A percentile compares a stretch with the other conserved stretches of the same genome.
Conservation (phyloP, 2,329 filamentous ascomycete species). For the Colletotrichum abscissum region DNA sequence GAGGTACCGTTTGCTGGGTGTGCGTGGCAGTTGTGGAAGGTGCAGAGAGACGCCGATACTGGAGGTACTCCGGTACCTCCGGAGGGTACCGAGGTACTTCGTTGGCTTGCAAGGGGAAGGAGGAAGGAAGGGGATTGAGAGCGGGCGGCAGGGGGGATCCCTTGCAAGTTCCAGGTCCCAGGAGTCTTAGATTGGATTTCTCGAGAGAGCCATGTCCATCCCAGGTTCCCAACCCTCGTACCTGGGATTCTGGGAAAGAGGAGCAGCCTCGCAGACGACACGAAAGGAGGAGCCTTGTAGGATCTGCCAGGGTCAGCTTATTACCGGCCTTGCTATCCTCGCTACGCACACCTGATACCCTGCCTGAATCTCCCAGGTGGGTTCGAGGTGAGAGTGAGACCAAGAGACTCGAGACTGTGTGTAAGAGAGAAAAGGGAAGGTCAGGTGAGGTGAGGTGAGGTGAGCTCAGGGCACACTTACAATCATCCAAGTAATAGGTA, state of each 20-base stretch:
- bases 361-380: constrained; percentile 19
- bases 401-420: too few relatives aligned
- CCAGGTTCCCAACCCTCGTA: neutral
- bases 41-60: too few relatives aligned
- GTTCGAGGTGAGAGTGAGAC: constrained; percentile 2
- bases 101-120: neutral
- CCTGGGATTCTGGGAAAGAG: constrained; percentile 1
- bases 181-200: constrained; percentile 1
- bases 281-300: neutral
- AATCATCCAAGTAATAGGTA: neutral
- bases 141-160: constrained; percentile 5
- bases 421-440: neutral
- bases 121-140: neutral
- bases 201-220: neutral
- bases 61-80: neutral
- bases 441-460: neutral
- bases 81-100: neutral
- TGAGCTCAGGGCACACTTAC: neutral
- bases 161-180: constrained; percentile 16
- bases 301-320: neutral
- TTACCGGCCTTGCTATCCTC: neutral
- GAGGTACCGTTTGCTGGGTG: neutral
- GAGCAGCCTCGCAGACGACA: neutral
- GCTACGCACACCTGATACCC: constrained; percentile 23
- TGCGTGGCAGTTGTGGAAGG: neutral